Evolutionary conservation across 352 stramenopile genomes (phyloP), one percentile per base, ranked within the genome.

Genomic region (Phytophthora capsici): DNA sequence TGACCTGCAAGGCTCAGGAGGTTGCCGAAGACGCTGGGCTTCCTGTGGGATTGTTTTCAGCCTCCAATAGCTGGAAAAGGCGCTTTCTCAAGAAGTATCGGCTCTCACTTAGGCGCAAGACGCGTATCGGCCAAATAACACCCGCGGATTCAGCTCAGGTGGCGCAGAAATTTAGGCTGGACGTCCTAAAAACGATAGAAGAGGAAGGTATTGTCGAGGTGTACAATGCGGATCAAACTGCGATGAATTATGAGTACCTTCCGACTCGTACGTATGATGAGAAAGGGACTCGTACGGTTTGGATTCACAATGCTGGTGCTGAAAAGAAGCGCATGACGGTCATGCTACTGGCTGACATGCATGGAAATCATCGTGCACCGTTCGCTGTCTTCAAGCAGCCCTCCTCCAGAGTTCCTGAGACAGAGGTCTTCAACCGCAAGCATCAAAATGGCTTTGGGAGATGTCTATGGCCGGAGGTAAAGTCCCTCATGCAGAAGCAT

Each of bases 141-240:
- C 45, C 45, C 12, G 22, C 36, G 3, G 45, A 56, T 37, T 44
- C 30, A 4, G 56, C n/a, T 0, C 6, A 50, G 2, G 38, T 58
- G 14, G 47, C 47, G 9, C 10, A 55, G 3, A 3, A 2, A 7
- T 54, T 59, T 49, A n/a, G 40, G 1, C 19, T 47, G 3, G n/a
- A 51, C 2, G 57, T 66, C 2, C 47, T 52, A 2, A 13, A 57
- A 14, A 22, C 20, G 2, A 51, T 63, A 0, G 30, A 41, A 3
- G 14, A 58, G 14, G 17, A 56, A n/a, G 17, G n/a, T 8, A 59
- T 63, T 41, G 23, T 45, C 4, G 51, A 57, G 44, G 46, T 68
- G 7, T 61, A 47, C 36, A 77, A 70, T 43, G 59, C 51, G 0
- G 64, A 71, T n/a, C 58, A 74, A 38, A 77, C 69, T 0, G 48